Base-by-base conservation (phyloP, 2,329 filamentous ascomycete genomes). In the Hypocrella siamensis region DNA sequence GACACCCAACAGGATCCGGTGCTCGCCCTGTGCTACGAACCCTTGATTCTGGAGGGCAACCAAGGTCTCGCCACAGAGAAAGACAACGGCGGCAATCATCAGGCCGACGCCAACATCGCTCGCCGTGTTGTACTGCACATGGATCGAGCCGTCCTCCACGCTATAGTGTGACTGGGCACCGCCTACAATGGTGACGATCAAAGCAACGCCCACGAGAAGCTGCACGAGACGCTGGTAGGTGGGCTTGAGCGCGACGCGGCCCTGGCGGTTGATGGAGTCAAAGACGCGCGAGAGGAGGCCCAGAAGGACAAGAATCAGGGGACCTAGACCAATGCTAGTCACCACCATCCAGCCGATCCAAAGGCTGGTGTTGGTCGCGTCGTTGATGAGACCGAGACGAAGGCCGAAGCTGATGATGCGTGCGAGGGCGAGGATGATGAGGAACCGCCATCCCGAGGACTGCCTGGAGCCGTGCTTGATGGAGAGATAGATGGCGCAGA, bases 371-470 rank as follows among this genome's bases (percentile, higher is more conserved):
- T 56, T 67, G 1, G 60, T 65, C 0, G 67, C 65, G 36, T 74
- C 63, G 11, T 71, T 47, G 28, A 71, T 38, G 26, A 47, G 50
- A 29, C 45, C 51, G 6, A 56, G 48, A 34, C 43, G 46, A 10
- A 75, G 35, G n/a, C 58, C 54, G 40, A 70, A 61, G 38, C 58
- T 51, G 30, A 75, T 57, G 33, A 79, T 68, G 55, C 76, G 69
- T 34, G 49, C 58, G 11, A 74, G 53, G 2, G 72, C 58, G 11
- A 73, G 58, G 17, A 78, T 60, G 11, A 77, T 54, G 42, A 78
- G 65, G 8, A 75, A 58, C 16, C 73, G 61, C 30, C 71, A 76
- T 4, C 72, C 72, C 12, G 66, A 66, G 7, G 74, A 63, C 58
- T 75, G 70, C 4, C 53, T 42, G 46, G 64, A 67, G 65, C 72